A percentile compares a stretch with the other conserved stretches of the same genome.
Evolutionary conservation across 495 filamentous ascomycete genomes (phyloP).

Genomic region (Tuber calosporum): DNA sequence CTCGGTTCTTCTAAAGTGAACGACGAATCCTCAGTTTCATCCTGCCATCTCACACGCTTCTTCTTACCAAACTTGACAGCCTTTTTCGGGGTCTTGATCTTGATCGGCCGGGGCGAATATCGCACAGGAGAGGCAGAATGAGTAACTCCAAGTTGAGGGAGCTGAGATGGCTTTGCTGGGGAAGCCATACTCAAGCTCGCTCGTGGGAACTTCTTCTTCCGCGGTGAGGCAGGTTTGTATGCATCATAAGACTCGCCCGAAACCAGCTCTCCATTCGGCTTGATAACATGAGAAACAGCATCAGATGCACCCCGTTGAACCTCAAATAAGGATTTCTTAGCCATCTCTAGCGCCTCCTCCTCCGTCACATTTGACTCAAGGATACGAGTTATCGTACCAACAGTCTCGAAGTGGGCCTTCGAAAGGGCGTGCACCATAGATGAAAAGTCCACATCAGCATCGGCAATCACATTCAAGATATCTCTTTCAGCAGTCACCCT

Average conservation of each 20-base stretch:
- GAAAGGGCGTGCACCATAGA: conserved; percentile 72
- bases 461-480: conserved; percentile 63
- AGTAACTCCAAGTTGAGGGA: conserved; percentile 36
- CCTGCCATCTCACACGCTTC: conserved; percentile 81
- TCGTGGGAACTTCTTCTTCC: conserved; percentile 18
- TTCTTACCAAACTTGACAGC: conserved; percentile 60
- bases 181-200: conserved; percentile 40
- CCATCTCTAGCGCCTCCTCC: conserved; percentile 70
- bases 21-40: conserved; percentile 67
- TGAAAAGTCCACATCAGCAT: conserved; percentile 73
- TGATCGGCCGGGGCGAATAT: conserved; percentile 48
- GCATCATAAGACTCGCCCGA: conserved; percentile 48
- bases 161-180: conserved; percentile 31
- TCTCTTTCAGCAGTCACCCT: conserved; percentile 80
- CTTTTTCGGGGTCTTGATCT: conserved; percentile 75
- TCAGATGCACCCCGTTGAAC: conserved; percentile 68
- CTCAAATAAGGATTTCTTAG: conserved; percentile 67
- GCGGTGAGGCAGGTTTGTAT: conserved; percentile 14
- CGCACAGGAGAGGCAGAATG: conserved; percentile 37
- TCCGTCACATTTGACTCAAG: conserved; percentile 63
- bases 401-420: conserved; percentile 83
- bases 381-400: conserved; percentile 71
- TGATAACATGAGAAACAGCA: conserved; percentile 72
- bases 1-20: conserved; percentile 85
- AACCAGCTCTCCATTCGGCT: conserved; percentile 70